phyloP scores from a whole-genome alignment of 2,329 filamentous ascomycete genomes.

The Venturiaceae sp. region DNA sequence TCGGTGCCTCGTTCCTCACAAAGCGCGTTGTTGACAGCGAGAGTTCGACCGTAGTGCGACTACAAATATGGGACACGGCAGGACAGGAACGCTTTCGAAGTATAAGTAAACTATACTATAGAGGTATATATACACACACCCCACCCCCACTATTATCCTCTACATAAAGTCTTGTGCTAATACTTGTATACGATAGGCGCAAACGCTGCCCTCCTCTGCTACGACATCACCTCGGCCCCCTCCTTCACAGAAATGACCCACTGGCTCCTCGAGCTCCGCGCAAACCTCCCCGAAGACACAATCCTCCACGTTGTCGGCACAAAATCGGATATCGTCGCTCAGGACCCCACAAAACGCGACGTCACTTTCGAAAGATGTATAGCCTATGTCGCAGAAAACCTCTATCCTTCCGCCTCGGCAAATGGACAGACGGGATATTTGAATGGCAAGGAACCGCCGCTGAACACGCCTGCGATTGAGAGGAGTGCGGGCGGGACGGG shows the following conservation, averaged over 20 bases:
- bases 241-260: slow-evolving; percentile 88
- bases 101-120: slow-evolving; percentile 92
- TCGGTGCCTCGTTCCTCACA: slow-evolving; percentile 49
- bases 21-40: slow-evolving; percentile 65
- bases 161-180: background rate
- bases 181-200: slow-evolving; percentile 46
- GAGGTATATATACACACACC: slow-evolving; percentile 29
- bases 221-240: slow-evolving; percentile 78
- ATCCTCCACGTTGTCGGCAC: slow-evolving; percentile 93
- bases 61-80: slow-evolving; percentile 95
- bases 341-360: slow-evolving; percentile 67
- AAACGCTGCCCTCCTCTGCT: slow-evolving; percentile 88
- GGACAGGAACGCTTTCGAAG: slow-evolving; percentile 93
- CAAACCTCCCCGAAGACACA: slow-evolving; percentile 65
- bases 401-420: slow-evolving; percentile 62
- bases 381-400: slow-evolving; percentile 86
- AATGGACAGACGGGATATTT: slow-evolving; percentile 36
- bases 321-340: slow-evolving; percentile 81
- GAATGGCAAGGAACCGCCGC: background rate
- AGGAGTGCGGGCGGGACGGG: background rate
- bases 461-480: slow-evolving; percentile 3
- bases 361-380: slow-evolving; percentile 95
- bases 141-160: background rate
- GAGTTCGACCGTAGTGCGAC: slow-evolving; percentile 74
- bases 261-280: slow-evolving; percentile 78